Base-by-base conservation (phyloP, 1,139 yeast genomes). In the Candida sp. region DNA sequence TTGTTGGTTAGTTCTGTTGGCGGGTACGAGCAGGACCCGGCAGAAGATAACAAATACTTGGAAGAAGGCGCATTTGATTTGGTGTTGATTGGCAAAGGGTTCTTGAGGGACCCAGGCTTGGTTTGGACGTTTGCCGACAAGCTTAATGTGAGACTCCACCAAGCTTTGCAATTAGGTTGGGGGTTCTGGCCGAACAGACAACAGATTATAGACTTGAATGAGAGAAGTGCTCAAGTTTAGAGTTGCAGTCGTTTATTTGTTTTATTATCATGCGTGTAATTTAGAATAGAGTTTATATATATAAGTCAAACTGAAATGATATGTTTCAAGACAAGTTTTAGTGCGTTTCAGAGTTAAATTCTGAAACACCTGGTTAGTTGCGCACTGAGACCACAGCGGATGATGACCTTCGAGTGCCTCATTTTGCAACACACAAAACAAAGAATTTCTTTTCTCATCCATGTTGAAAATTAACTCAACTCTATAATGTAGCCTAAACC, bases 61-160 rank as follows among this genome's bases (percentile, higher is more conserved):
- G 77, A 75, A 51, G 61, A 70, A 6, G 80, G 78, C 3, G 58
- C 54, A 8, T 72, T 79, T 49, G 88, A 84, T 61, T 55, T 81
- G 34, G 74, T 77, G 4, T 61, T 81, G 11, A 70, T 75, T 42
- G 88, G 84, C 1, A 59, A 70, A 35, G 72, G 66, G 7, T 80
- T 80, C 57, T 65, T 83, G 54, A 70, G 69, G 52, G 70, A 78
- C 55, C 85, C 86, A 2, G 81, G 78, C 27, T 69, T 81, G 44
- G 80, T 73, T 7, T 73, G 77, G 66, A 58, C 63, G 3, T 78
- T 81, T 73, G 88, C 87, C 2, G 76, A 78, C 46, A 73, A 78
- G 44, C 66, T 81, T 47, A 78, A 68, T 2, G 76, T 81, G 43
- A 63, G 68, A 46, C 61, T 78, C 9, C 67, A 76, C 51, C 68